Evolutionary conservation across 2,329 filamentous ascomycete species (phyloP), one percentile per base, ranked within the genome.

Genomic region (Colletotrichum sp.): DNA sequence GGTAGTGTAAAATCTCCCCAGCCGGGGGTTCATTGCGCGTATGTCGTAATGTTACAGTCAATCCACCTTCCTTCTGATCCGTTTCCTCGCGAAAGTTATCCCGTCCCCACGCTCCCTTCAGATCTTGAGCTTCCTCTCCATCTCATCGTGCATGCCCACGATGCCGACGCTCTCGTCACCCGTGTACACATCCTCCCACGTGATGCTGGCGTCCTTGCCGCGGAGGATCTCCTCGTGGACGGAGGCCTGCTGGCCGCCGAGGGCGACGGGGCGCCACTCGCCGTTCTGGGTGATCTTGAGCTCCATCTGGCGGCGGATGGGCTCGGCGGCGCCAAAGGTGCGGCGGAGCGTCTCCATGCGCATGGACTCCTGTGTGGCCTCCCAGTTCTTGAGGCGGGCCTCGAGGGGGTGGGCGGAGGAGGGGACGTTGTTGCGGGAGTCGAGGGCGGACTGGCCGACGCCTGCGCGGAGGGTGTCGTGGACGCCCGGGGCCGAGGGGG

Each of bases 161-260:
- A 92, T 88, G 77, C 91, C 90, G 80, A 93, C 90, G 83, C 92
- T 90, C 85, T 96, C 95, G 80, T 94, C 93, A 76, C 95, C 95
- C 24, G 90, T 92, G 83, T 94, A 99, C 24, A 99, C 92, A 88
- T 99, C 97, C 90, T 99, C 97, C 97, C 97, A 99, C 10, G 90
- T 92, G 80, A 98, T 89, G 81, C 91, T 93, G 32, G 90, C 87
- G 84, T 99, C 97, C 82, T 93, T 88, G 6, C 96, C 96, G 77
- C 90, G 90, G 82, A 99, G 87, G 78, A 99, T 95, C 84, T 99
- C 96, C 88, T 95, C 95, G 87, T 98, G 96, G 67, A 99, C 89
- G 82, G 92, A 92, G 64, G 88, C 85, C 79, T 82, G 87, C 68
- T 87, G 86, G 48, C 93, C 92, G 60, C 92, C 90, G 72, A 98